A percentile compares a stretch with the other conserved stretches of the same genome.
These are phyloP conservation scores for Actinidia arguta DNA, from an alignment of 179 eudicot genomes.

Conservation along the genomic window DNA sequence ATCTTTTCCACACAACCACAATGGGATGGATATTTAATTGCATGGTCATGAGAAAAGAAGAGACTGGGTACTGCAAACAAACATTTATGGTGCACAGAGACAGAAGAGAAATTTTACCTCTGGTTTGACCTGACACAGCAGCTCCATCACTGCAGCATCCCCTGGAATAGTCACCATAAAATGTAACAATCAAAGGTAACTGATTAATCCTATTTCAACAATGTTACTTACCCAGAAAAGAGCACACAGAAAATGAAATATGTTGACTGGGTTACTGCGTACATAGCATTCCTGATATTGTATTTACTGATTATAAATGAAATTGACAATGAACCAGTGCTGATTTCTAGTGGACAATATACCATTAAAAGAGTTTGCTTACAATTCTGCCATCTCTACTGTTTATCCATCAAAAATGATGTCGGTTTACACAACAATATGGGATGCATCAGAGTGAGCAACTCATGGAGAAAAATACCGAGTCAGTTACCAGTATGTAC, in stretches of 20 bases:
- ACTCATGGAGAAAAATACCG: slow-evolving; percentile 98
- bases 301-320: not conserved
- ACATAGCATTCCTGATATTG: too few species aligned
- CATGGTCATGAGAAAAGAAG: slow-evolving; percentile 82
- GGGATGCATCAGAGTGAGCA: slow-evolving; percentile 99
- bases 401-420: slow-evolving; percentile 91
- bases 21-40: slow-evolving; percentile 89
- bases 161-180: slow-evolving; percentile 88
- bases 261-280: too few species aligned
- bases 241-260: not conserved
- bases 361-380: slow-evolving; percentile 76
- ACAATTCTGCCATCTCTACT: slow-evolving; percentile 55
- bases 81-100: slow-evolving; percentile 83
- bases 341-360: slow-evolving; percentile 90
- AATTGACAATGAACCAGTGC: slow-evolving; percentile 25
- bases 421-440: slow-evolving; percentile 81
- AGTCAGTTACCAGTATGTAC: slow-evolving; percentile 84
- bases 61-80: slow-evolving; percentile 87
- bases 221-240: not conserved
- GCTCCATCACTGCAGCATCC: slow-evolving; percentile 80
- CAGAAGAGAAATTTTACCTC: slow-evolving; percentile 86
- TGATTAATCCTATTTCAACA: not conserved
- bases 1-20: slow-evolving; percentile 76
- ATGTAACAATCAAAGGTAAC: slow-evolving; percentile 50
- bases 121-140: slow-evolving; percentile 89